Conservation (phyloP, 331 rosid species). For the Spiraea crenata region DNA sequence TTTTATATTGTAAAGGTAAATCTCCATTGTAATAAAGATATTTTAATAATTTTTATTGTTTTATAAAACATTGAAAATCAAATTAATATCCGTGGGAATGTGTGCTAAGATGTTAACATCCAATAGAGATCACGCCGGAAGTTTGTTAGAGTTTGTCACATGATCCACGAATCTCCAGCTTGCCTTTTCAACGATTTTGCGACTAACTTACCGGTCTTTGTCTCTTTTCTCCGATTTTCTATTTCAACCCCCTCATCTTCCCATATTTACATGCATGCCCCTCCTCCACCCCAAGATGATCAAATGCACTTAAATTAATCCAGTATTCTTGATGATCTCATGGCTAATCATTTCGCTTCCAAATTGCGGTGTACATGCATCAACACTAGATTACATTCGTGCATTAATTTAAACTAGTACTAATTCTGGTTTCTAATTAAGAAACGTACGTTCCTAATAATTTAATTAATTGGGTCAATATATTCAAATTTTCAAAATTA, state of each 20-base stretch:
- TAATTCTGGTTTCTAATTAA: not conserved
- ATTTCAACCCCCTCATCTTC: too few relatives aligned
- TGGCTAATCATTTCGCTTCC: too few relatives aligned
- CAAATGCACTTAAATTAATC: not conserved
- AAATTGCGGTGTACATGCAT: too few relatives aligned
- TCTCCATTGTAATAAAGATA: too few relatives aligned
- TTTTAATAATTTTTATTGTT: too few relatives aligned
- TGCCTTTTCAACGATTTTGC: constrained; percentile 44
- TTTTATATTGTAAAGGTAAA: too few relatives aligned
- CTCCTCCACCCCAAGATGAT: not conserved
- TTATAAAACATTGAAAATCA: too few relatives aligned
- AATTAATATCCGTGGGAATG: too few relatives aligned
- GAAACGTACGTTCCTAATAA: too few relatives aligned
- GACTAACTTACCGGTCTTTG: constrained; percentile 8
- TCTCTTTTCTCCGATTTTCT: too few relatives aligned
- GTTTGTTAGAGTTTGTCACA: constrained; percentile 59
- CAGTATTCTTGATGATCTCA: not conserved
- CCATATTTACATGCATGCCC: not conserved
- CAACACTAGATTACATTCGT: not conserved
- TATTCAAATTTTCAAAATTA: too few relatives aligned
- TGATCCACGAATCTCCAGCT: constrained; percentile 63
- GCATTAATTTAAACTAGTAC: not conserved
- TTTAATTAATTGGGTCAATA: not conserved
- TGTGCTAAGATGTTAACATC: too few relatives aligned
- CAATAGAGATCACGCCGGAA: constrained; percentile 46